These are phyloP conservation scores for Kuraishia hungarica DNA, from an alignment of 805 yeast genomes.

Conservation along the genomic window DNA sequence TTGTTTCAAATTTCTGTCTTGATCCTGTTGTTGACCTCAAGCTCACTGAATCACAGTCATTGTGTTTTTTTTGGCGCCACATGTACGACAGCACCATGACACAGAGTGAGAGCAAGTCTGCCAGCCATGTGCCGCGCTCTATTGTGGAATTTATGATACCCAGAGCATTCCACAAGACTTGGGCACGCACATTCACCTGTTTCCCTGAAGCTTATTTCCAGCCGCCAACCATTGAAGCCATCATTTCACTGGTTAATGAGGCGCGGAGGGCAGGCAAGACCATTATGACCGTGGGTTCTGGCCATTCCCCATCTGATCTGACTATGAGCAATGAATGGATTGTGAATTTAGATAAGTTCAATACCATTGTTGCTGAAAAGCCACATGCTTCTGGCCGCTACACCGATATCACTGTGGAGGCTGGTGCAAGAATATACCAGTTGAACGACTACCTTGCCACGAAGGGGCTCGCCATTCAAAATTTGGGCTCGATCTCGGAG, in stretches of 20 bases:
- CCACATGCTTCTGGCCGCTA: slow-evolving; percentile 51
- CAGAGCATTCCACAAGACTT: slow-evolving; percentile 47
- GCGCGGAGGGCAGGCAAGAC: slow-evolving; percentile 59
- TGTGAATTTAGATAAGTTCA: slow-evolving; percentile 72
- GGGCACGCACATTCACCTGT: slow-evolving; percentile 88
- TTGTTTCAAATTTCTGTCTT: too few relatives aligned
- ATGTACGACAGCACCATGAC: background rate
- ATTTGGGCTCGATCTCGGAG: slow-evolving; percentile 87
- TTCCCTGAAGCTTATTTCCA: slow-evolving; percentile 73
- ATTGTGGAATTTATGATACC: slow-evolving; percentile 11
- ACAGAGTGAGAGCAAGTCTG: background rate
- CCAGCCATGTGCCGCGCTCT: background rate
- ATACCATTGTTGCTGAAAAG: slow-evolving; percentile 36
- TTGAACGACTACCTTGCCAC: slow-evolving; percentile 58
- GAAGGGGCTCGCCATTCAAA: slow-evolving; percentile 75
- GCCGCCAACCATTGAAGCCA: slow-evolving; percentile 65
- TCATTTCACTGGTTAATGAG: slow-evolving; percentile 51
- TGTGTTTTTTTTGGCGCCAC: background rate
- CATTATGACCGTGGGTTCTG: slow-evolving; percentile 81
- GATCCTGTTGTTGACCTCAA: too few relatives aligned
- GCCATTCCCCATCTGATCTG: slow-evolving; percentile 90
- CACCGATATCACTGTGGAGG: slow-evolving; percentile 91
- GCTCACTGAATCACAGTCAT: too few relatives aligned
- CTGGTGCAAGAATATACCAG: slow-evolving; percentile 76
- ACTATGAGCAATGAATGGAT: slow-evolving; percentile 88